Evolutionary conservation across 2,329 filamentous ascomycete species (phyloP), one percentile per base, ranked within the genome.

Genomic region (Pseudogymnoascus destructans): DNA sequence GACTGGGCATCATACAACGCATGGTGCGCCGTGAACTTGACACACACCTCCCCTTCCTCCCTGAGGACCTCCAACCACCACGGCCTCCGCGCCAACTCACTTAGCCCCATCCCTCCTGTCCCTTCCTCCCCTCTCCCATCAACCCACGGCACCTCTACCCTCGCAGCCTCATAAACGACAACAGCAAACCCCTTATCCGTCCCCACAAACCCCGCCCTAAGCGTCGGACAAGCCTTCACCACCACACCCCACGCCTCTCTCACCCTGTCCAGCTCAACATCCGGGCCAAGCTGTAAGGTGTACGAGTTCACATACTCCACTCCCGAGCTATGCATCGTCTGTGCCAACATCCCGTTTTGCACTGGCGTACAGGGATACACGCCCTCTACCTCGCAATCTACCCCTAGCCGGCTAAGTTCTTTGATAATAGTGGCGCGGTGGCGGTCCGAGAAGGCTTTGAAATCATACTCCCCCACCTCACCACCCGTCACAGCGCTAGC

Each of bases 1-100:
- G 89, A 90, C 38, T 81, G 77, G 0, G 89, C 91, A 72, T 96
- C 91, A 63, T 95, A 96, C 0, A 96, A 73, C 0, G 87, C 87
- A 71, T 96, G 91, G 62, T 95, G 86, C 2, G 63, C 66, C 17
- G 59, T 66, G 19, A 70, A 65, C 42, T 55, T 62, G 1, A 70
- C 57, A 4, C 63, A n/a, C 1, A 19, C 57, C 15, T 40, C 59
- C 2, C 58, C 57, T 5, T 59, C 40, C 1, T 63, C 19, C 13
- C 60, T 10, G 1, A 15, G 10, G 10, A 66, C 11, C 3, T n/a
- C 60, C 35, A 70, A 52, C 7, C 58, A 52, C 69, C 69, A 70
- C 25, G 68, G 67, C n/a, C 55, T 55, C 9, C n/a, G n/a, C 8
- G 55, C 55, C 3, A 57, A 8, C 2, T 19, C 27, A 5, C 3